These are phyloP conservation scores for Aspergillus affinis DNA, from an alignment of 495 filamentous ascomycete genomes.

Conservation along the genomic window DNA sequence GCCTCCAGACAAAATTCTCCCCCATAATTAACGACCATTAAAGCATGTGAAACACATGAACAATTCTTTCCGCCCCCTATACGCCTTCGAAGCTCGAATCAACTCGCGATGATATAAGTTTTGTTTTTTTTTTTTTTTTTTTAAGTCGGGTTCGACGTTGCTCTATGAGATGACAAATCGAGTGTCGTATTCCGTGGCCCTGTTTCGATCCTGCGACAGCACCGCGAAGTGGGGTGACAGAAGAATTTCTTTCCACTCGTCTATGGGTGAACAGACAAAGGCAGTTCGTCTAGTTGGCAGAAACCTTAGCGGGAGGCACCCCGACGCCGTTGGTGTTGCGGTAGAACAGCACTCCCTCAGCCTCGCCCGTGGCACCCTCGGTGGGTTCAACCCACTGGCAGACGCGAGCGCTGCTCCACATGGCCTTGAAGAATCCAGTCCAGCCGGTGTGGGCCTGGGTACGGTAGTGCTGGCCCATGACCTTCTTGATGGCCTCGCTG, in stretches of 20 bases:
- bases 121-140: neutral
- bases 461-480: constrained; percentile 59
- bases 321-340: constrained; percentile 73
- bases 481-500: constrained; percentile 56
- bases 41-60: neutral
- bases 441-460: constrained; percentile 51
- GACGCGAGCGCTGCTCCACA: constrained; percentile 52
- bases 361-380: constrained; percentile 59
- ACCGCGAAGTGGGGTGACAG: constrained; percentile 15
- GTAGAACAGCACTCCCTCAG: constrained; percentile 55
- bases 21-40: constrained; percentile 5
- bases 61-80: constrained; percentile 1
- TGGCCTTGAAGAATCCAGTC: constrained; percentile 53
- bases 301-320: constrained; percentile 55
- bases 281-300: constrained; percentile 29
- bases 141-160: neutral
- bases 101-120: neutral
- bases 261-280: constrained; percentile 17
- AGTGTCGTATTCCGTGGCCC: constrained; percentile 19
- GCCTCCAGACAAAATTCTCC: constrained; percentile 1
- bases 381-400: constrained; percentile 63
- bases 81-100: constrained; percentile 5
- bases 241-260: constrained; percentile 9
- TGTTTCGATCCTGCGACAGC: constrained; percentile 30
- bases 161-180: constrained; percentile 9